These are phyloP conservation scores for Solanum neorickii DNA, from an alignment of 257 asterid species.

Conservation along the genomic window DNA sequence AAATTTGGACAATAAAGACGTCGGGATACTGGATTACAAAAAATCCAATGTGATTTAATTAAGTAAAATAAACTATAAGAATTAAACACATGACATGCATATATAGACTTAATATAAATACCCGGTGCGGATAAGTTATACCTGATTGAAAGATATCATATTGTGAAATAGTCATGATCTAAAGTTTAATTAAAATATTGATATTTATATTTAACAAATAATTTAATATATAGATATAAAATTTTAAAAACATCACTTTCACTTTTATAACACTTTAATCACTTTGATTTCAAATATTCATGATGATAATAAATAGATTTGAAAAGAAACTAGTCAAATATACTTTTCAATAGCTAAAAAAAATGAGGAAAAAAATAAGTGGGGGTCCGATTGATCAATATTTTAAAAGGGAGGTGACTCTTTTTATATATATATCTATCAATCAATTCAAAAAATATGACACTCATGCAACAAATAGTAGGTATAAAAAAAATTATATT, in stretches of 20 bases:
- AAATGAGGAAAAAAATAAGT: too few relatives aligned
- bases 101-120: too few relatives aligned
- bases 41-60: too few relatives aligned
- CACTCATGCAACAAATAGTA: neutral
- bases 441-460: neutral
- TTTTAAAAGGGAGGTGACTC: fast-evolving
- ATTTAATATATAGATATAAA: too few relatives aligned
- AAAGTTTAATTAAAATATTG: neutral
- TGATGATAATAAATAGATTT: neutral
- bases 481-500: neutral
- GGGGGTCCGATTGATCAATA: neutral
- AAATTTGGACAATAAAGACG: too few relatives aligned
- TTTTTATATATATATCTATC: neutral
- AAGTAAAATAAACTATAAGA: too few relatives aligned
- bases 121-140: too few relatives aligned
- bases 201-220: too few relatives aligned
- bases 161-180: neutral
- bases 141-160: neutral
- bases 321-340: neutral
- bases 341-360: neutral
- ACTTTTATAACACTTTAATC: neutral
- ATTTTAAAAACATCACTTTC: neutral
- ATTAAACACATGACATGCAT: too few relatives aligned
- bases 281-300: neutral
- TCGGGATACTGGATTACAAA: fast-evolving